Evolutionary conservation across 129 eudicot species (phyloP), one percentile per base, ranked within the genome.

Genomic region (Saposhnikovia divaricata): DNA sequence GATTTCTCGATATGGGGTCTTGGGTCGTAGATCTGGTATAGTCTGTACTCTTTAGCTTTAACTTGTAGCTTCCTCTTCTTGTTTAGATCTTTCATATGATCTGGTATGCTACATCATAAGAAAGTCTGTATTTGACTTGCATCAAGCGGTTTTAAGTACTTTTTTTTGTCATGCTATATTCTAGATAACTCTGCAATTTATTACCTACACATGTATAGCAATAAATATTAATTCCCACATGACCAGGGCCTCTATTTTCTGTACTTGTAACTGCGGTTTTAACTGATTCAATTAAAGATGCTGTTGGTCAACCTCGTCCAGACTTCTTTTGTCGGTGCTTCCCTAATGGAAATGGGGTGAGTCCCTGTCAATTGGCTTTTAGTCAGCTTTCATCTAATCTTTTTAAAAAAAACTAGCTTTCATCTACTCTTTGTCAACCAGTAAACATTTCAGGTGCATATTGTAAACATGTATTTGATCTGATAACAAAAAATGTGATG

Each of bases 291-390:
- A 69, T 87, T 51, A 87, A 85, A 85, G 87, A 83, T 75, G 88
- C 86, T 48, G 88, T 87, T 61, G 91, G 91, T 69, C 84, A 88
- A 83, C 91, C 91, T 70, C 91, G 91, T 47, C 91, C 91, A 1
- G 87, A 87, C 70, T 87, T 87, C 78, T 87, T 87, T 80, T 85
- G 91, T 88, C 91, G 88, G 27, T 87, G 91, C 80, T 87, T 87
- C 72, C 91, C 91, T 7, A 82, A 85, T 76, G 91, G 91, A 57
- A 83, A 68, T 71, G 91, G 82, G 48, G 91, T 87, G 79, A 25
- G 86, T n/a, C 39, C 72, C n/a, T 44, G 51, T 70, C 45, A 23
- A 28, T 47, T 79, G 72, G 23, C 28, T 72, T 71, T 40, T 72
- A 40, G n/a, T n/a, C n/a, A n/a, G n/a, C n/a, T n/a, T n/a, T n/a